phyloP scores from a whole-genome alignment of 1,139 yeast species.

The Taphrina wiesneri region DNA sequence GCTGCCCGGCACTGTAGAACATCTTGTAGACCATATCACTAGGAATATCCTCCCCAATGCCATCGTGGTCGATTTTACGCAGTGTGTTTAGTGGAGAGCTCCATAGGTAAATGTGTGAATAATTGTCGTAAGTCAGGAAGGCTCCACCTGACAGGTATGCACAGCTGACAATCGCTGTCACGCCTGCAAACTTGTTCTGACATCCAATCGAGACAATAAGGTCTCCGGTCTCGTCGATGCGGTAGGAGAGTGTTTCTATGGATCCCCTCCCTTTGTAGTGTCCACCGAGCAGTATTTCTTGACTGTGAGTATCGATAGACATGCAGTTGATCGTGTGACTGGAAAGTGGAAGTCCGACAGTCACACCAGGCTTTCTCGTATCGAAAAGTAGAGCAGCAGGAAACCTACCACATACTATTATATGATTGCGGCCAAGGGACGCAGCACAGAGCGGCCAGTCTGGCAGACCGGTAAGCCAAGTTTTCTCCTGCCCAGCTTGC shows the following conservation, averaged over 20 bases:
- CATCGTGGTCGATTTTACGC: slow-evolving; percentile 23
- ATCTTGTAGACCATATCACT: slow-evolving; percentile 22
- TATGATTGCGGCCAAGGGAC: background rate
- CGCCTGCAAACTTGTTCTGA: slow-evolving; percentile 16
- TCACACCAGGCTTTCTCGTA: background rate
- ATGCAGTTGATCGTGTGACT: slow-evolving; percentile 8
- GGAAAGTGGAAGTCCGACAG: slow-evolving; percentile 7
- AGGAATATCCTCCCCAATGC: slow-evolving; percentile 18
- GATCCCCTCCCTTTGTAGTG: slow-evolving; percentile 23
- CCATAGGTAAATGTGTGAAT: slow-evolving; percentile 19
- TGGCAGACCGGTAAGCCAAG: background rate
- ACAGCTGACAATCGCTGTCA: slow-evolving; percentile 21
- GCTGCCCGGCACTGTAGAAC: slow-evolving; percentile 5
- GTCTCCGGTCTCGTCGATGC: background rate
- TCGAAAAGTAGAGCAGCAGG: slow-evolving; percentile 9
- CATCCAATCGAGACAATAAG: background rate
- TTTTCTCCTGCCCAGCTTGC: background rate
- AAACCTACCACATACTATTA: slow-evolving; percentile 1
- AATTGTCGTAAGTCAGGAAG: slow-evolving; percentile 19
- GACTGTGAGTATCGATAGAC: background rate
- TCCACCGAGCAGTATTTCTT: background rate
- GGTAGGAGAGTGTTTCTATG: slow-evolving; percentile 1
- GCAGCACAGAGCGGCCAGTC: slow-evolving; percentile 23
- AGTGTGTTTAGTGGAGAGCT: background rate
- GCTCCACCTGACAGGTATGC: slow-evolving; percentile 11